Evolutionary conservation across 768 basidiomycete genomes (phyloP), one percentile per base, ranked within the genome.

Genomic region (Amanita pseudoporphyria): DNA sequence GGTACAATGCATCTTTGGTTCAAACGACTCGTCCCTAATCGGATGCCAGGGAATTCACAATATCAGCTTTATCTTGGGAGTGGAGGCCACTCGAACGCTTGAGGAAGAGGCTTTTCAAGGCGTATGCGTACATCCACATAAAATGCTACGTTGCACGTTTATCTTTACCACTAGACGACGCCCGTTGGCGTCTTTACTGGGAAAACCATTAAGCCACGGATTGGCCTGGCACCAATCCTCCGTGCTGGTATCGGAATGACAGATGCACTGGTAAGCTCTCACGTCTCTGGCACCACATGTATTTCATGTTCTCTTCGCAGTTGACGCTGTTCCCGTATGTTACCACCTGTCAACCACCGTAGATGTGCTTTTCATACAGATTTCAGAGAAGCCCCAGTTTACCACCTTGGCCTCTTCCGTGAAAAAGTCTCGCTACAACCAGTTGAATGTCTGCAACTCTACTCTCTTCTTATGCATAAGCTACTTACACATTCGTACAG

Each of bases 221-320:
- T 98, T 47, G 95, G 90, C 4, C 66, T 98, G 47, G 84, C 89
- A 2, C 95, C 95, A 35, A 90, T 98, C 58, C 71, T 98, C 49
- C 81, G 95, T 33, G 95, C 95, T 26, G 95, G 95, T 5, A 68
- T 94, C 54, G 91, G 92, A 14, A 94, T 98, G 91, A 78, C 86
- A 1, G 90, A 95, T 57, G 89, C 87, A 18, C 65, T 96, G 60
- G 75, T 77, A 54, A 40, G 31, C 39, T 31, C 14, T 26, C 42
- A 50, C 40, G 26, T 30, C 38, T 48, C 47, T 35, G 9, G 16
- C 12, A 30, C 16, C 9, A 45, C 26, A 21, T 39, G 28, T 7
- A 33, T 33, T 28, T 38, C 1, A 47, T 45, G 18, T 52, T 38
- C 38, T 48, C 26, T 53, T 52, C 35, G 53, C 42, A 78, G 67